phyloP scores from a whole-genome alignment of 2,329 filamentous ascomycete genomes.

The Penicillium palitans region DNA sequence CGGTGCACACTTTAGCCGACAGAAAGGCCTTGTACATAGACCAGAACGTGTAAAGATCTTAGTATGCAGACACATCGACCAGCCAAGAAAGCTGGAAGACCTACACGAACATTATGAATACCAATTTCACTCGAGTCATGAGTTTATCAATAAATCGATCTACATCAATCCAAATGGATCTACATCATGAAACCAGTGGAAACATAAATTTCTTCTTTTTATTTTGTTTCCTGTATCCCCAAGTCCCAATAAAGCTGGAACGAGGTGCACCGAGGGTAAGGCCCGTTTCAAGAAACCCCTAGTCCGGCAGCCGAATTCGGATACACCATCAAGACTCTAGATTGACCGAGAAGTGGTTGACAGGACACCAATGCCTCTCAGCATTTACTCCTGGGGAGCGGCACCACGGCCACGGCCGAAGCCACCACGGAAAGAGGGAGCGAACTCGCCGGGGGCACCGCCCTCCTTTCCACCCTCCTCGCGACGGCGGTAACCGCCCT shows the following conservation, averaged over 20 bases:
- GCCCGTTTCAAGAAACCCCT: conserved; percentile 30
- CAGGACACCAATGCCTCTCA: conserved; percentile 33
- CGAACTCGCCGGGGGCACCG: conserved; percentile 86
- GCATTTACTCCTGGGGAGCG: conserved; percentile 63
- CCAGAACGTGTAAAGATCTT: not conserved
- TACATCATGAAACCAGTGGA: conserved; percentile 30
- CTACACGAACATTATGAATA: not conserved
- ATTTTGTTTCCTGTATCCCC: conserved; percentile 28
- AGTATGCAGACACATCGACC: not conserved
- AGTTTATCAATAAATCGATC: not conserved
- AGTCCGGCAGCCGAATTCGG: conserved; percentile 31
- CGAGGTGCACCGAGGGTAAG: conserved; percentile 23
- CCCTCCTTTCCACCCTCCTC: conserved; percentile 84
- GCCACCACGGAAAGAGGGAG: conserved; percentile 89
- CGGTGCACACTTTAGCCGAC: not conserved
- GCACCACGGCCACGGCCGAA: conserved; percentile 84
- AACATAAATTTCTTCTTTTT: conserved; percentile 30
- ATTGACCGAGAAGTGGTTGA: conserved; percentile 35
- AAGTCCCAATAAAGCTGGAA: conserved; percentile 21
- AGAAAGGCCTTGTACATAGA: not conserved
- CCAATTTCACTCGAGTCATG: not conserved
- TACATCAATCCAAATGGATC: conserved; percentile 25
- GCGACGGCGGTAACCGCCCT: conserved; percentile 88
- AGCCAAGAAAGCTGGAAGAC: not conserved
- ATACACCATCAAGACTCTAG: conserved; percentile 30